Evolutionary conservation across 352 stramenopile genomes (phyloP).

Genomic region (Globisporangium viniferum): DNA sequence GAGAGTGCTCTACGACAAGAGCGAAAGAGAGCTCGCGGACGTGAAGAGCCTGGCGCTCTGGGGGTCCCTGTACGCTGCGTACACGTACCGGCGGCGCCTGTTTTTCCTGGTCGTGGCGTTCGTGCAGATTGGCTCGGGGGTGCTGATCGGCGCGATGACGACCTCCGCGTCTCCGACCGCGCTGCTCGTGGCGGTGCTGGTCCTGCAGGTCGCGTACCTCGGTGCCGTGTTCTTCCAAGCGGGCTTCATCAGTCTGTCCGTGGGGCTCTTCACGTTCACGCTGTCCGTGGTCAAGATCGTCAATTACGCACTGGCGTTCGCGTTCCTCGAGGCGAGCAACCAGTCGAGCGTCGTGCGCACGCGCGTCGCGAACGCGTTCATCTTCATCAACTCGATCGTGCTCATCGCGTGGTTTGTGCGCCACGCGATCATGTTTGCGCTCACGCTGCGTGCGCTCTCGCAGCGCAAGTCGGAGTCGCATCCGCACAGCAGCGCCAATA

Average conservation of each 20-base stretch:
- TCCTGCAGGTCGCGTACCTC: slow-evolving; percentile 50
- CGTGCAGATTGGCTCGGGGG: slow-evolving; percentile 47
- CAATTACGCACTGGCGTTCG: slow-evolving; percentile 57
- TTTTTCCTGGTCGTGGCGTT: slow-evolving; percentile 58
- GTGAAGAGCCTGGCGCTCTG: slow-evolving; percentile 53
- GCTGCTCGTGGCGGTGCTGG: slow-evolving; percentile 47
- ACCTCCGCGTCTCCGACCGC: slow-evolving; percentile 23
- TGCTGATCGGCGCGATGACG: slow-evolving; percentile 55
- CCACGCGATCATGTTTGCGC: slow-evolving; percentile 47
- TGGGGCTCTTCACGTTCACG: slow-evolving; percentile 47
- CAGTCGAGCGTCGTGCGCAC: slow-evolving; percentile 35
- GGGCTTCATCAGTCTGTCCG: slow-evolving; percentile 32
- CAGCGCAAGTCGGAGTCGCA: slow-evolving; percentile 3
- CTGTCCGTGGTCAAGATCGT: slow-evolving; percentile 49
- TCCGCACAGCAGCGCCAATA: not conserved
- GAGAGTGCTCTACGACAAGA: slow-evolving; percentile 43
- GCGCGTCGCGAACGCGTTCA: slow-evolving; percentile 48
- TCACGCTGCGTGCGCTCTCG: slow-evolving; percentile 7
- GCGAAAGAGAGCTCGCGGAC: slow-evolving; percentile 45
- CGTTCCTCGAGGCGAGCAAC: slow-evolving; percentile 45
- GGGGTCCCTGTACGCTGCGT: slow-evolving; percentile 61
- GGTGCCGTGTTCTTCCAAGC: slow-evolving; percentile 42
- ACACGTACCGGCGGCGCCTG: slow-evolving; percentile 57
- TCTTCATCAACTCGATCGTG: slow-evolving; percentile 62
- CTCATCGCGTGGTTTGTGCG: slow-evolving; percentile 59